Base-by-base conservation (phyloP, 345 rosid species). In the Eucalyptus polyanthemos region DNA sequence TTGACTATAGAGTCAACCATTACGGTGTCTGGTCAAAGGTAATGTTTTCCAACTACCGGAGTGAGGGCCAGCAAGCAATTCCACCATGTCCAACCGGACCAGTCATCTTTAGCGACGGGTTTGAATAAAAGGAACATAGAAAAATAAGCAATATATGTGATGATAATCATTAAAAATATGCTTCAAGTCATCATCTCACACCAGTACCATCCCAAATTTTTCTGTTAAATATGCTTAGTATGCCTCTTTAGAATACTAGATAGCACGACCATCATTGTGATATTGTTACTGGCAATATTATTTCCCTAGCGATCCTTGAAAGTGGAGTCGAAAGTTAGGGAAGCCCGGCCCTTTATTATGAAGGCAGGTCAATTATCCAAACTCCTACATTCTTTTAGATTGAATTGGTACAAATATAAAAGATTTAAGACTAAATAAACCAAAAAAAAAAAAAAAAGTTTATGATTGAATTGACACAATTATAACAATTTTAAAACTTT, bases 361-460 rank as follows among this genome's bases (percentile, higher is more conserved):
- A 7, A 14, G 17, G 16, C 34, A 29, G 4, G 34, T 62, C 17
- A 29, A 29, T 62, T 62, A 62, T 62, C 34, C 34, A 62, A 58
- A 25, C 14, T 58, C 65, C 7, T 24, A 58, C 29, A 10, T 24
- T 54, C 3, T 54, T 54, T 54, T 54, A 8, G 4, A 25, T 0
- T 25, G 14, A 58, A 58, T 58, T 5, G 4, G 25, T 5, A 56
- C 6, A 58, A 24, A 22, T 58, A 21, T 11, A 58, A 58, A 2
- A 58, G 0, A 58, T 58, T 10, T 11, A 24, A 1, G 14, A 11
- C 2, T 58, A 16, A 51, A 51, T 51, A 14, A 47, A 11, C n/a
- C n/a, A 15, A 2, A 0, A 50, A 15, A 5, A 49, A 13, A 6
- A 15, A 0, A 50, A 16, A 50, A 3, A 0, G 1, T 16, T 51